Percentiles rank a stretch among this genome's conserved stretches.
These are phyloP conservation scores for Auricularia heimuer DNA, from an alignment of 768 basidiomycete genomes.

Conservation along the genomic window DNA sequence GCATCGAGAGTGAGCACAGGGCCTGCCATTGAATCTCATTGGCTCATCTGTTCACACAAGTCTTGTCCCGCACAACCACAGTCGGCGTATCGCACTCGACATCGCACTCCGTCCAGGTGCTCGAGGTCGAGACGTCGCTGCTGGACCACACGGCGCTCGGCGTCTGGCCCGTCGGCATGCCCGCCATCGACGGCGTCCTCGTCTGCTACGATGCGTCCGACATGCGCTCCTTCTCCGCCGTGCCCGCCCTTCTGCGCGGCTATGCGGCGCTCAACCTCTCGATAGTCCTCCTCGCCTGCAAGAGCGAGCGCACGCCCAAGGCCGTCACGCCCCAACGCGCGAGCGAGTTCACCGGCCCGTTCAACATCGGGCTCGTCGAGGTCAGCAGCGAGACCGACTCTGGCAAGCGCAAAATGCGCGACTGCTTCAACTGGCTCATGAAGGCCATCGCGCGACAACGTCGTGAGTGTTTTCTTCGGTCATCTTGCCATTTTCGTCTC, in stretches of 20 bases:
- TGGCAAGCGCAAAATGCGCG: conserved; percentile 64
- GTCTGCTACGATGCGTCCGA: conserved; percentile 77
- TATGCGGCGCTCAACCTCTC: conserved; percentile 42
- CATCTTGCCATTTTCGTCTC: not conserved
- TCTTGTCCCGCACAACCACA: not conserved
- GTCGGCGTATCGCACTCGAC: not conserved
- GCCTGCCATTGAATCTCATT: not conserved
- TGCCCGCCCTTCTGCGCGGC: conserved; percentile 66
- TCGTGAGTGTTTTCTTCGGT: conserved; percentile 7
- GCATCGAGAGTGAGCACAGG: not conserved
- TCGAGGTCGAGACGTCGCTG: not conserved
- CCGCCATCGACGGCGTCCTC: conserved; percentile 59
- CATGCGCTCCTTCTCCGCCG: conserved; percentile 49
- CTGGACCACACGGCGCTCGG: not conserved
- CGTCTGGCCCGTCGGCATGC: conserved; percentile 1
- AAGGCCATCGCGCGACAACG: conserved; percentile 46
- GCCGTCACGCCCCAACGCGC: conserved; percentile 50
- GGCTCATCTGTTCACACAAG: not conserved
- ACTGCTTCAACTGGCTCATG: conserved; percentile 65
- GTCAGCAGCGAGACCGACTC: conserved; percentile 46
- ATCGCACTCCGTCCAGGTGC: not conserved
- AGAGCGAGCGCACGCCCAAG: conserved; percentile 55
- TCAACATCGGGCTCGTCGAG: conserved; percentile 73
- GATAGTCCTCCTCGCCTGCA: conserved; percentile 76
- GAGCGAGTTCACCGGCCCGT: conserved; percentile 39